Base-by-base conservation (phyloP, 352 stramenopile species). In the Phytophthora parvispora region DNA sequence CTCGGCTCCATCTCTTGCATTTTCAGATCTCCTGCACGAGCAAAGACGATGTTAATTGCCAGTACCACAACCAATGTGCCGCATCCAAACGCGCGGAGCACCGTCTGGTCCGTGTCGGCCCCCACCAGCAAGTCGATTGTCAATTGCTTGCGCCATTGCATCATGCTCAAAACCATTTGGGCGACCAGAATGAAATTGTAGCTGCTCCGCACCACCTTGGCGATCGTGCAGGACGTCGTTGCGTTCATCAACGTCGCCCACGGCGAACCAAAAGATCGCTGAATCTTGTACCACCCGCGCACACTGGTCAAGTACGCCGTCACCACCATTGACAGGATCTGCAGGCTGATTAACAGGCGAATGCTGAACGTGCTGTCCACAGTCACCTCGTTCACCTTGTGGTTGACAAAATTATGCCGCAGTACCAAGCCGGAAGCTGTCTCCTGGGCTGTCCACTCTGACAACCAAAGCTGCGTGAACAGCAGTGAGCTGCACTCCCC, bases 381-480 rank as follows among this genome's bases (percentile, higher is more conserved):
- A 2, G 75, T 83, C 16, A 80, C 75, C 53, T 80, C 75, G 42
- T 70, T 69, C 47, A 80, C 67, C 58, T 80, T 80, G 29, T 83
- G 75, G 40, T 81, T 83, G 3, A 79, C 62, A 53, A 83, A 83
- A 48, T 79, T 83, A 42, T 83, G 68, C 2, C 75, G 64, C 22
- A 83, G 29, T 6, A 78, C 66, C 4, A 63, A 34, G 13, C 60
- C 56, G 0, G 24, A 8, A 9, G 64, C 18, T 12, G 51, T 64
- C 4, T 48, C 52, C 40, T 83, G 25, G 3, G 65, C 57, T 8
- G 72, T 79, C 60, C 65, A 83, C 43, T 83, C 72, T 2, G 64
- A 69, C 13, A 83, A 50, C 72, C 75, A 83, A 18, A 83, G 40
- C 45, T 83, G 75, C 3, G 75, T 70, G 50, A 83, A 83, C 40